Conservation (phyloP, 176 grass and related monocot species). For the Pontederia paniculata region DNA sequence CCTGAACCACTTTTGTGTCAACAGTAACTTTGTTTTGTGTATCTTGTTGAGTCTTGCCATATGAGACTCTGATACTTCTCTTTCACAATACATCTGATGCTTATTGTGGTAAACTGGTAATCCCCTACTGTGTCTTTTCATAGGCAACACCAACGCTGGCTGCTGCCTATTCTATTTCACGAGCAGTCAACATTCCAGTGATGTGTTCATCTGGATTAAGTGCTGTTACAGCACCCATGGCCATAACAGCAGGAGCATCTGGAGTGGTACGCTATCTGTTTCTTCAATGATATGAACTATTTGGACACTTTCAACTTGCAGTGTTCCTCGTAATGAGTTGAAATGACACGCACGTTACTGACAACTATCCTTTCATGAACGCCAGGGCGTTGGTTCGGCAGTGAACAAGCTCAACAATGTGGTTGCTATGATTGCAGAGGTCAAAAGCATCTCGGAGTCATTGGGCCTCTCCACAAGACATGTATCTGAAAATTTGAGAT, state of each 20-base stretch:
- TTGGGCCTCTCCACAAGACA: slow-evolving; percentile 26
- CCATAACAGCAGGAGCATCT: slow-evolving; percentile 68
- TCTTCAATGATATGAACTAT: not conserved
- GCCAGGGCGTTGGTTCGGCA: slow-evolving; percentile 67
- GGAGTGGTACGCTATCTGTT: slow-evolving; percentile 50
- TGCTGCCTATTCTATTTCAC: slow-evolving; percentile 75
- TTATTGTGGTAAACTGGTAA: too few relatives aligned
- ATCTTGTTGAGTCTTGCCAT: not conserved
- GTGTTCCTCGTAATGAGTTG: too few relatives aligned
- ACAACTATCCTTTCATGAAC: not conserved
- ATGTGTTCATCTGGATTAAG: slow-evolving; percentile 91
- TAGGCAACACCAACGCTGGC: slow-evolving; percentile 87
- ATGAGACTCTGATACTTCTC: too few relatives aligned
- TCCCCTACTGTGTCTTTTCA: not conserved
- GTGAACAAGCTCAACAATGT: slow-evolving; percentile 69
- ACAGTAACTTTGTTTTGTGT: too few relatives aligned
- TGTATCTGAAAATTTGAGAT: slow-evolving; percentile 30
- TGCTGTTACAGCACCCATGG: slow-evolving; percentile 86
- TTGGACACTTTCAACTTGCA: too few relatives aligned
- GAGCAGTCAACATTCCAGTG: slow-evolving; percentile 73
- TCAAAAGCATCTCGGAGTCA: slow-evolving; percentile 53
- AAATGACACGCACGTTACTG: too few relatives aligned
- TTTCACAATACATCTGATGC: not conserved
- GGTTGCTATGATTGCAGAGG: slow-evolving; percentile 74
- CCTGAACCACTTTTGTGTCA: too few relatives aligned